Base-by-base conservation (phyloP, 2,329 filamentous ascomycete species). In the Colletotrichum incanum region DNA sequence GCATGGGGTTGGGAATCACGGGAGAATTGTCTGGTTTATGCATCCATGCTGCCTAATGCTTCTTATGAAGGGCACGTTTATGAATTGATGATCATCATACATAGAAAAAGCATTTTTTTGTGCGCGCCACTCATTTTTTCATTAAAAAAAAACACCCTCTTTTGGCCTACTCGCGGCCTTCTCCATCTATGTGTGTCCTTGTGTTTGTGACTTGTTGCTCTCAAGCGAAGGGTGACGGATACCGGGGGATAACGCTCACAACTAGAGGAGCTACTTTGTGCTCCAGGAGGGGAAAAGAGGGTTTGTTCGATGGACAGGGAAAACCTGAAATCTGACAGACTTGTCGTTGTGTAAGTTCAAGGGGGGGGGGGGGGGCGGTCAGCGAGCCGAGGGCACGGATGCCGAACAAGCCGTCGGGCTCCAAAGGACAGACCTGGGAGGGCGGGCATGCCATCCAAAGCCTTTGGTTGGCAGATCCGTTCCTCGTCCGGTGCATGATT, bases 31-130 rank as follows among this genome's bases (percentile, higher is more conserved):
- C 59, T 58, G 37, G 39, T 55, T 39, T 70, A 69, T 64, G 58
- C 65, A 60, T 70, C 50, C 62, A 66, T 54, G 62, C 62, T 70
- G 67, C 67, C 62, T 70, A 70, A 70, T 70, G 67, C 67, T 60
- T 67, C 67, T 70, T 41, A 70, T 60, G 67, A 70, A 70, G 64
- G 63, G 67, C 62, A 70, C 67, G 67, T 70, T 70, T 70, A 70
- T 70, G 67, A 70, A 67, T 70, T 70, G 67, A 70, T 67, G 67
- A 70, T 67, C 39, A 70, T 70, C 67, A 70, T 67, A 70, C 62
- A 70, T 67, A 67, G 67, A 66, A 70, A 64, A 67, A 67, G 63
- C 54, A 47, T 61, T 64, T 59, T 50, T 65, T 65, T 54, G 63
- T 58, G 23, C 66, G 65, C 55, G 11, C 34, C 50, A 39, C 39